A percentile compares a stretch with the other conserved stretches of the same genome.
These are phyloP conservation scores for Zoysia pacifica DNA, from an alignment of 176 grass and related monocot species.

Conservation along the genomic window DNA sequence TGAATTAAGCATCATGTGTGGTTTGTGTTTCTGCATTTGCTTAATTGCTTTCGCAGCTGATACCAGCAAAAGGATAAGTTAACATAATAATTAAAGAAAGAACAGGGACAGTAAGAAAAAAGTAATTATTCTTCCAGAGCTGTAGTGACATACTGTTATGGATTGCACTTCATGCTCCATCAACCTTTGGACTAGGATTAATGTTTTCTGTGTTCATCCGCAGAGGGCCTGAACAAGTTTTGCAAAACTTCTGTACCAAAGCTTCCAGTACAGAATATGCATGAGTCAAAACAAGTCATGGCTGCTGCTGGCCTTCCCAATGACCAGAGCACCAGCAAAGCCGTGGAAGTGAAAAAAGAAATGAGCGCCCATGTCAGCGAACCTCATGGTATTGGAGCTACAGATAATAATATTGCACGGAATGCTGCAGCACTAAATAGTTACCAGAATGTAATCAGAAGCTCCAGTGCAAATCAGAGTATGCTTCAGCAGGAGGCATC, in stretches of 20 bases:
- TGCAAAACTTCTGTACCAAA: conserved; percentile 43
- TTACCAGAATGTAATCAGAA: conserved; percentile 77
- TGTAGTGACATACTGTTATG: conserved; percentile 20
- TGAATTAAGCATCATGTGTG: conserved; percentile 3
- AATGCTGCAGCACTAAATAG: conserved; percentile 57
- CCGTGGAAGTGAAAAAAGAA: conserved; percentile 47
- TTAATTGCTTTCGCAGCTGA: conserved; percentile 14
- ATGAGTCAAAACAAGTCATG: conserved; percentile 59
- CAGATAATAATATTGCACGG: conserved; percentile 38
- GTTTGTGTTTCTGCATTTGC: background rate
- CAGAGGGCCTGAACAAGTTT: conserved; percentile 89
- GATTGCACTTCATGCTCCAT: conserved; percentile 30
- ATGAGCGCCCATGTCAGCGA: conserved; percentile 50
- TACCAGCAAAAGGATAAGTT: conserved; percentile 2
- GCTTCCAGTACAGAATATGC: conserved; percentile 52
- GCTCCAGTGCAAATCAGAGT: conserved; percentile 53
- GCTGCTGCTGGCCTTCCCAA: conserved; percentile 42
- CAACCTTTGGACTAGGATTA: conserved; percentile 13
- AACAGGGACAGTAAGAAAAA: conserved; percentile 6
- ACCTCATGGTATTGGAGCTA: conserved; percentile 15
- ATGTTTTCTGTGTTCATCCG: conserved; percentile 34
- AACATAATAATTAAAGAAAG: conserved; percentile 1
- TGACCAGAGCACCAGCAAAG: conserved; percentile 55
- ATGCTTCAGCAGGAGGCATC: conserved; percentile 62
- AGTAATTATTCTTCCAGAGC: conserved; percentile 6